Conservation (phyloP, 2,329 filamentous ascomycete genomes). For the Alternaria conjuncta region DNA sequence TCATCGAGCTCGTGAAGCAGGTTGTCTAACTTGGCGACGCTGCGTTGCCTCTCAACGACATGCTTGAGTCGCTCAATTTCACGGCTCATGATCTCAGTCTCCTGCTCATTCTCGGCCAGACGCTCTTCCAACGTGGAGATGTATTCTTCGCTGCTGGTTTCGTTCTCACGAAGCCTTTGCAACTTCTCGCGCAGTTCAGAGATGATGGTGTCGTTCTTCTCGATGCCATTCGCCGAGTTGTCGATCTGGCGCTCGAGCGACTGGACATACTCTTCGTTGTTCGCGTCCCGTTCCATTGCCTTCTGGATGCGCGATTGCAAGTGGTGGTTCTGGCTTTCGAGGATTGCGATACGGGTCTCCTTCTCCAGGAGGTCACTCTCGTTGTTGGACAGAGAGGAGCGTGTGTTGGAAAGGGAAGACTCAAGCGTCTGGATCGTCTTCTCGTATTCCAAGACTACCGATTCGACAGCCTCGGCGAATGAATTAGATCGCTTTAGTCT, state of each 20-base stretch:
- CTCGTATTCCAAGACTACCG: constrained; percentile 96
- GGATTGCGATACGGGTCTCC: constrained; percentile 90
- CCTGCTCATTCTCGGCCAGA: constrained; percentile 93
- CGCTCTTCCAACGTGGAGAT: constrained; percentile 96
- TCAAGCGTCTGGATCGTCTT: constrained; percentile 97
- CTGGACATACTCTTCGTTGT: constrained; percentile 90
- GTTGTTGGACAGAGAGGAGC: constrained; percentile 79
- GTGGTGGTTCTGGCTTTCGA: constrained; percentile 90
- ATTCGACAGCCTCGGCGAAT: constrained; percentile 93
- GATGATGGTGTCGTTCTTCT: constrained; percentile 87
- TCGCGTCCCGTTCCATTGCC: constrained; percentile 86
- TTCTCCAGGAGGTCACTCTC: constrained; percentile 90
- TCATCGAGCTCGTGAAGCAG: constrained; percentile 86
- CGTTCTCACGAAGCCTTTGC: constrained; percentile 83
- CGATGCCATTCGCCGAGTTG: constrained; percentile 87
- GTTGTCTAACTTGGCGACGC: constrained; percentile 91
- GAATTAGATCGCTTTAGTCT: constrained; percentile 92
- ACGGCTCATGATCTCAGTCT: constrained; percentile 94
- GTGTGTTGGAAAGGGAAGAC: constrained; percentile 86
- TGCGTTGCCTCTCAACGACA: constrained; percentile 92
- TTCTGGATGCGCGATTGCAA: constrained; percentile 91
- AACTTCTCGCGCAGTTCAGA: constrained; percentile 91
- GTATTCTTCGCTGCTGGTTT: constrained; percentile 90
- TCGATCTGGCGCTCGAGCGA: constrained; percentile 91
- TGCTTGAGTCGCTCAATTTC: constrained; percentile 94